Evolutionary conservation across 2,329 filamentous ascomycete genomes (phyloP).

Genomic region (Neoarthrinium moseri): DNA sequence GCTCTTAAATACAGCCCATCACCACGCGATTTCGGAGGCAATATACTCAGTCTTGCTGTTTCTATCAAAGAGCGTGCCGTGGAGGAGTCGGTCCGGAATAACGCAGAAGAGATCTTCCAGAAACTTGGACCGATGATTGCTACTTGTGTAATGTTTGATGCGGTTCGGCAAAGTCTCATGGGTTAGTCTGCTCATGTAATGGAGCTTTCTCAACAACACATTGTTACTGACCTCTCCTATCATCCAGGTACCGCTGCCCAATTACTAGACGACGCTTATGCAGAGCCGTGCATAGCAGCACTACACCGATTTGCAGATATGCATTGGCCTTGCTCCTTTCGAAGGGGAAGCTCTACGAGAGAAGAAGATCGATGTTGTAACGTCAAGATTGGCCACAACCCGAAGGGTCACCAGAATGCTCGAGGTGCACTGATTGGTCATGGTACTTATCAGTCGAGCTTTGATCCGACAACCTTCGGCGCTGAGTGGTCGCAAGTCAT

Average conservation of each 20-base stretch:
- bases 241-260: slow-evolving; percentile 23
- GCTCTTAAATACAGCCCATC: slow-evolving; percentile 8
- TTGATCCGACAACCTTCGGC: slow-evolving; percentile 20
- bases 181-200: slow-evolving; percentile 12
- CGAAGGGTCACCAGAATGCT: slow-evolving; percentile 29
- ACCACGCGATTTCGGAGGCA: slow-evolving; percentile 10
- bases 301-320: slow-evolving; percentile 26
- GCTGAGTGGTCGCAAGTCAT: slow-evolving; percentile 24
- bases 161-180: slow-evolving; percentile 27
- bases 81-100: background rate
- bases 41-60: slow-evolving; percentile 10
- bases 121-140: slow-evolving; percentile 29
- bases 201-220: background rate
- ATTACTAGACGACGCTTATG: slow-evolving; percentile 28
- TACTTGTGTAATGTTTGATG: slow-evolving; percentile 29
- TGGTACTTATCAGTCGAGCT: slow-evolving; percentile 26
- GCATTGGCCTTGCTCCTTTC: slow-evolving; percentile 24
- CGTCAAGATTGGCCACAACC: slow-evolving; percentile 27
- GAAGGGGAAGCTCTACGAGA: slow-evolving; percentile 17
- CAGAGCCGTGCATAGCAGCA: slow-evolving; percentile 24
- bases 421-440: slow-evolving; percentile 28
- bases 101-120: slow-evolving; percentile 27
- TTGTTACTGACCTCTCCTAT: background rate
- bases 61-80: slow-evolving; percentile 4
- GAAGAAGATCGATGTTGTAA: slow-evolving; percentile 28